Base-by-base conservation (phyloP, 208 protist genomes). In the Balamuthia mandrillaris region DNA sequence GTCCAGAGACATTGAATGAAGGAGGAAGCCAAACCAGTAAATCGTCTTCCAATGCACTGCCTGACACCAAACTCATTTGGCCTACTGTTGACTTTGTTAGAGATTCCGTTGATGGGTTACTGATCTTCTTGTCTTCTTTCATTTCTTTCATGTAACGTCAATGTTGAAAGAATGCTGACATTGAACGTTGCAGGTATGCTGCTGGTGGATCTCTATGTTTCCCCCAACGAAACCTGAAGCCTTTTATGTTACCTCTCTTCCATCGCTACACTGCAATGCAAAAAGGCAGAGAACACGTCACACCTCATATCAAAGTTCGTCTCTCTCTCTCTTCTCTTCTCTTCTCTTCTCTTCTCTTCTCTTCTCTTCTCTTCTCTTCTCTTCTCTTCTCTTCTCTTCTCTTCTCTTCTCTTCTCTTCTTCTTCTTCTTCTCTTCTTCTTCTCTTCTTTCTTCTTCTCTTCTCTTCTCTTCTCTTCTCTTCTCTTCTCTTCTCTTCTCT, bases 21-120 rank as follows among this genome's bases (percentile, higher is more conserved):
- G n/a, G n/a, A n/a, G n/a, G n/a, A n/a, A n/a, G n/a, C n/a, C n/a
- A n/a, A n/a, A n/a, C n/a, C n/a, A n/a, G n/a, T n/a, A n/a, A n/a
- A n/a, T n/a, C n/a, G n/a, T n/a, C n/a, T n/a, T n/a, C n/a, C n/a
- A n/a, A n/a, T n/a, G n/a, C n/a, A n/a, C n/a, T n/a, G 24, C 31
- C 27, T 7, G 31, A 81, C 5, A 24, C 63, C 14, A 35, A 81
- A 24, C 33, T 81, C 4, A 33, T 81, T 27, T 81, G 72, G 72
- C 72, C 72, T 1, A 81, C 49, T 6, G 72, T 63, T 12, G 68
- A 79, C 0, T 75, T 58, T 78, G 84, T 78, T 16, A 52, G 77
- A 9, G 61, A 61, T 52, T 88, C 51, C 3, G 66, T 86, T 33
- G 66, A 77, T 18, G 66, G 66, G n/a, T n/a, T n/a, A n/a, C n/a